Evolutionary conservation across 2,329 filamentous ascomycete species (phyloP), one percentile per base, ranked within the genome.

Genomic region (Helminthosporium solani): DNA sequence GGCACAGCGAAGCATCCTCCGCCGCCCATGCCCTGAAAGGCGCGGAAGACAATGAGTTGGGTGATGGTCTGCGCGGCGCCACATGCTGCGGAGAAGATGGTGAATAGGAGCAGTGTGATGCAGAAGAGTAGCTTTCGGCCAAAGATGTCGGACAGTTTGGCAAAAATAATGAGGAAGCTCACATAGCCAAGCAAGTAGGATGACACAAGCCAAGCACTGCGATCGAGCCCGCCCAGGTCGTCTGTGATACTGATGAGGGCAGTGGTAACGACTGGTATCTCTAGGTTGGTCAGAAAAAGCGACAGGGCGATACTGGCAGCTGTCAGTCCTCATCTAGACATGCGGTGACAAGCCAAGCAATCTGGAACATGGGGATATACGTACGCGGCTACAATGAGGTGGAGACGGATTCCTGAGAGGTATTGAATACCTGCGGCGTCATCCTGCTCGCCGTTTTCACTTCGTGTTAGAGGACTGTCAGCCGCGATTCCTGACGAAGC

Each of bases 211-310:
- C 68, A 71, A 23, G 60, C 62, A 38, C 56, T 61, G 21, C 58
- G 59, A 8, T 60, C 50, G 27, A 69, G 70, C 5, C 65, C 63
- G 15, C 60, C 46, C 4, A 71, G 37, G 8, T 59, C 56, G 49
- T 70, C 56, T 2, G 63, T 66, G 41, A 71, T 71, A 15, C 53
- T 51, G 6, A 68, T 54, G 1, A 71, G 52, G 3, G 67, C 60
- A 1, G 67, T 70, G 45, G 64, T 69, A 7, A 67, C 64, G 23
- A 71, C 60, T 1, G 66, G 64, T 21, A 61, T 54, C 40, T 71
- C 64, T 9, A 70, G 41, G 33, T 68, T 66, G 3, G 38, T 16
- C 12, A 46, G 37, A 16, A 46, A 46, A 23, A 40, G n/a, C 4
- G 34, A 36, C 3, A 36, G 23, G 23, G 23, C 23, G 23, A 25